Evolutionary conservation across 306 rosid species (phyloP).

Genomic region (Cucurbita argyrosperma): DNA sequence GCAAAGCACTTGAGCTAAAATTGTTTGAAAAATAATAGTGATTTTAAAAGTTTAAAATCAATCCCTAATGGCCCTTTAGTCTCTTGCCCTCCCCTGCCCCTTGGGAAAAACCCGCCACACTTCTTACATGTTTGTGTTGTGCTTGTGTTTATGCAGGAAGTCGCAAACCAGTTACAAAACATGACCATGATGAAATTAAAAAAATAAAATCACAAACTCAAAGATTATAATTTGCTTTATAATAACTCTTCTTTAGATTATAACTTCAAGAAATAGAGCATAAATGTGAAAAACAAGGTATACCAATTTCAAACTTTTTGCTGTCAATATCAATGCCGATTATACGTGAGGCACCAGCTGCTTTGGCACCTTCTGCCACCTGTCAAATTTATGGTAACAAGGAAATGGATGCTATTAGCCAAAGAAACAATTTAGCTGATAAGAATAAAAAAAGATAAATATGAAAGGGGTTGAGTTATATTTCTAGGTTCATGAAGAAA

Average conservation of each 20-base stretch:
- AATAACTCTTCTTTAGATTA: neutral
- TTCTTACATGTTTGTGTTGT: neutral
- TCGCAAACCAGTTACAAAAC: neutral
- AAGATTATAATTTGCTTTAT: neutral
- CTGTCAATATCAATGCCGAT: conserved; percentile 74
- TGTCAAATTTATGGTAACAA: conserved; percentile 16
- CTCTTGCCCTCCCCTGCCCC: neutral
- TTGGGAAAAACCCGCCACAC: neutral
- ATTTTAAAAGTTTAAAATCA: neutral
- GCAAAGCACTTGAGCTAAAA: neutral
- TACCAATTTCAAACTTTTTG: conserved; percentile 65
- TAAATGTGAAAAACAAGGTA: conserved; percentile 4
- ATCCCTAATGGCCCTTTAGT: neutral
- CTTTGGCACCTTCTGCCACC: conserved; percentile 94
- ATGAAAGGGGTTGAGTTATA: neutral
- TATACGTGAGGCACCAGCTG: conserved; percentile 82
- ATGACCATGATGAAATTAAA: neutral
- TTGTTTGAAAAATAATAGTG: neutral
- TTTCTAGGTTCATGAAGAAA: neutral
- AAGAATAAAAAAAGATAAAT: neutral
- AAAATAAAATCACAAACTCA: neutral
- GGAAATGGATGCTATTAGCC: neutral
- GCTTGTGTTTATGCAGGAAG: neutral
- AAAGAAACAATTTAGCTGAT: neutral
- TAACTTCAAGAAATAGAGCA: neutral